phyloP scores from a whole-genome alignment of 169 alveolate genomes.

The Eimeria nieschulzi region DNA sequence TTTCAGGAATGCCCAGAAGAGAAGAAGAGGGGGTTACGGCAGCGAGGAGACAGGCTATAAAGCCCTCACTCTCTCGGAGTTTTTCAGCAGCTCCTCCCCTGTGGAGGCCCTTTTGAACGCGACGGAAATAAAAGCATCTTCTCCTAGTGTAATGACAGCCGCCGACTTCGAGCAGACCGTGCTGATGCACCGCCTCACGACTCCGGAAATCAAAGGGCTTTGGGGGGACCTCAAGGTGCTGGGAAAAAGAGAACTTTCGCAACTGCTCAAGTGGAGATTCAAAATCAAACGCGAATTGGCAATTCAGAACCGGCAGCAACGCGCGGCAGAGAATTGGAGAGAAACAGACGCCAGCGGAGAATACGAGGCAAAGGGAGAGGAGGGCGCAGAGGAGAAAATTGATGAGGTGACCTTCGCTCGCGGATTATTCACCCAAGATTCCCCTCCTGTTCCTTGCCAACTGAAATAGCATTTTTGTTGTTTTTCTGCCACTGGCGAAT shows the following conservation, averaged over 20 bases:
- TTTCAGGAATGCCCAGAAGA: background rate
- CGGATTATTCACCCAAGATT: background rate
- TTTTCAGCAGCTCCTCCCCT: background rate
- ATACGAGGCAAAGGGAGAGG: slow-evolving; percentile 61
- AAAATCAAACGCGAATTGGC: slow-evolving; percentile 43
- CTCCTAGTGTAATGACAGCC: background rate
- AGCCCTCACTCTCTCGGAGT: background rate
- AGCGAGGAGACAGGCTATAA: background rate
- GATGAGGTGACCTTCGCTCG: slow-evolving; percentile 40
- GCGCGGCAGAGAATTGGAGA: slow-evolving; percentile 70
- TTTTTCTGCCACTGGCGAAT: background rate
- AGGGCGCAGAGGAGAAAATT: slow-evolving; percentile 74
- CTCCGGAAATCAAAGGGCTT: slow-evolving; percentile 83
- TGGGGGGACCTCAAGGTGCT: slow-evolving; percentile 86
- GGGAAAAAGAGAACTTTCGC: slow-evolving; percentile 89
- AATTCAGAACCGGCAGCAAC: slow-evolving; percentile 76
- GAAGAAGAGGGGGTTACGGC: background rate
- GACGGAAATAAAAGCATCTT: background rate
- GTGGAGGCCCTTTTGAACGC: background rate
- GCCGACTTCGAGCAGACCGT: background rate
- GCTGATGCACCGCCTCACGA: slow-evolving; percentile 80
- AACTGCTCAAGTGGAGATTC: slow-evolving; percentile 90
- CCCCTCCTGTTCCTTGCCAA: too few species aligned
- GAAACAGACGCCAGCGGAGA: background rate
- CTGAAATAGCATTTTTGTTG: too few species aligned